Conservation (phyloP, 768 basidiomycete genomes). For the Artomyces pyxidatus region DNA sequence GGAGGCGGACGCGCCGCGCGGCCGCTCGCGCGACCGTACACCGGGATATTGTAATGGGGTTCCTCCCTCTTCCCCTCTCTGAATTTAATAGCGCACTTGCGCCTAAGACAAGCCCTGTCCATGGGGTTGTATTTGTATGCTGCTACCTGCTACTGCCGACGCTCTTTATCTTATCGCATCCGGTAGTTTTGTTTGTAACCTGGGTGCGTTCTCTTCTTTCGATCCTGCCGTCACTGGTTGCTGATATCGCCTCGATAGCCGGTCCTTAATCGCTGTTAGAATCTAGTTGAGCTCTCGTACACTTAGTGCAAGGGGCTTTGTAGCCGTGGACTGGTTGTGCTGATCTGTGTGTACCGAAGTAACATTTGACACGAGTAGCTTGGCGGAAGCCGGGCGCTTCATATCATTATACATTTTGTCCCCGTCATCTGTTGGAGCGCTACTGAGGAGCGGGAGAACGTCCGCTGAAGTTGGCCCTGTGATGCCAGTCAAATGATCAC, state of each 20-base stretch:
- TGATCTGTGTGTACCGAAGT: no score
- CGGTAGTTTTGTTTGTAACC: neutral
- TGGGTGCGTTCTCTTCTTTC: neutral
- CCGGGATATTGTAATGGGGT: constrained; percentile 1
- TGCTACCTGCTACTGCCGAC: neutral
- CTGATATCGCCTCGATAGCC: constrained; percentile 17
- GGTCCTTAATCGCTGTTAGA: neutral
- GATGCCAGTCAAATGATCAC: no score
- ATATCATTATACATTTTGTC: no score
- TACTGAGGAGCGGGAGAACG: no score
- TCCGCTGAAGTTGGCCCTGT: no score
- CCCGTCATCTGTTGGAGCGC: no score
- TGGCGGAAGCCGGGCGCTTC: no score
- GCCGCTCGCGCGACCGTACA: constrained; percentile 16
- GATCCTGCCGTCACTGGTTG: neutral
- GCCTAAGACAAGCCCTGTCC: neutral
- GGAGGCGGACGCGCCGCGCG: constrained; percentile 27
- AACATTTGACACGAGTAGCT: no score
- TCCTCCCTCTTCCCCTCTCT: no score
- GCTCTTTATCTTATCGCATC: neutral
- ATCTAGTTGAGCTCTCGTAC: neutral
- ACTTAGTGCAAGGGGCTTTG: neutral
- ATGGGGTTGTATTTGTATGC: neutral
- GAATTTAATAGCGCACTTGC: neutral
- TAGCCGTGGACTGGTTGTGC: neutral